Percentiles rank a stretch among this genome's conserved stretches.
These are phyloP conservation scores for Pseudisothecium myosuroides DNA, from an alignment of 225 moss, liverwort and hornwort species.

Conservation along the genomic window DNA sequence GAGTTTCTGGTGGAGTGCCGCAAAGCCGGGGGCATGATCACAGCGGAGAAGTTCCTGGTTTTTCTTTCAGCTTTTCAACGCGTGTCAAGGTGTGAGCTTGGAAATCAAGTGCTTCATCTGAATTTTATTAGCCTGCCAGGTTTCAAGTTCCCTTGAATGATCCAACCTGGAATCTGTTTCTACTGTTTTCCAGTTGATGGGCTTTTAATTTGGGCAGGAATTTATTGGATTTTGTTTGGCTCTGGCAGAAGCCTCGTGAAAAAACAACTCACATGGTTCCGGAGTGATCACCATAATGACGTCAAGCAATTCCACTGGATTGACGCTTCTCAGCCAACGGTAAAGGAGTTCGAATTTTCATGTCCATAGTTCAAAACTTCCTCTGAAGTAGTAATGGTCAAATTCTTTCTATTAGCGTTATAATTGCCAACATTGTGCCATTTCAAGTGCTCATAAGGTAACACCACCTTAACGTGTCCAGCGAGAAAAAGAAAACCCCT, in stretches of 20 bases:
- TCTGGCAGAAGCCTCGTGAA: slow-evolving; percentile 59
- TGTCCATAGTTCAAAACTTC: background rate
- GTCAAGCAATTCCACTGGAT: slow-evolving; percentile 56
- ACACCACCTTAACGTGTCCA: background rate
- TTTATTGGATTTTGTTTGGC: background rate
- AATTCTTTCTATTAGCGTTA: background rate
- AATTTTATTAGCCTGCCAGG: background rate
- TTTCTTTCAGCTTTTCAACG: slow-evolving; percentile 65
- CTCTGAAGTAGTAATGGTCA: background rate
- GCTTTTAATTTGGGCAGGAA: too few relatives aligned
- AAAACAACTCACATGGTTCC: slow-evolving; percentile 80
- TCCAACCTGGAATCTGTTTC: background rate
- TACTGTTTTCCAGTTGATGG: background rate
- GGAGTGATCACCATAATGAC: slow-evolving; percentile 30
- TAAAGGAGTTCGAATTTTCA: background rate
- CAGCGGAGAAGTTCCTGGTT: slow-evolving; percentile 29
- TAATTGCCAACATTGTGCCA: background rate
- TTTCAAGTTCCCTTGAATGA: background rate
- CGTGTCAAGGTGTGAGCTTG: slow-evolving; percentile 48
- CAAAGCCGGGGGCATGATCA: slow-evolving; percentile 39
- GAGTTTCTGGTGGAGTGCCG: slow-evolving; percentile 66
- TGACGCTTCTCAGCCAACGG: slow-evolving; percentile 56
- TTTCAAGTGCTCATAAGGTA: background rate
- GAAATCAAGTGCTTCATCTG: background rate
- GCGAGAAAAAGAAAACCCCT: too few relatives aligned